Conservation (phyloP, 805 yeast species). For the Hanseniaspora occidentalis region DNA sequence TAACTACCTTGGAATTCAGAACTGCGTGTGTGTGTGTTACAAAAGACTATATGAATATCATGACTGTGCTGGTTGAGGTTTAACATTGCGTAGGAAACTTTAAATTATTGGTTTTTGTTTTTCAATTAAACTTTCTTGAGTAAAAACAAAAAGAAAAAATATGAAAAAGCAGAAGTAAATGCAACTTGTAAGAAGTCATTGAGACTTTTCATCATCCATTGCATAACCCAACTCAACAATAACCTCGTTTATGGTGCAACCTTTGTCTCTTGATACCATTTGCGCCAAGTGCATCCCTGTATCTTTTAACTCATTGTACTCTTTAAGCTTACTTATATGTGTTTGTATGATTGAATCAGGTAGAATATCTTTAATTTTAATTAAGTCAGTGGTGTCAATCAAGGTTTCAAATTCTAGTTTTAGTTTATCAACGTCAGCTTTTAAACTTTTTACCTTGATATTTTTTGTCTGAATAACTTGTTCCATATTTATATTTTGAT, state of each 20-base stretch:
- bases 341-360: conserved; percentile 32
- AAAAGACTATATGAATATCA: too few relatives aligned
- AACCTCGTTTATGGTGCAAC: conserved; percentile 33
- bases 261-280: conserved; percentile 48
- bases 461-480: neutral
- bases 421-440: too few relatives aligned
- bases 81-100: too few relatives aligned
- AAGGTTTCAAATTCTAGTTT: neutral
- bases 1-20: too few relatives aligned
- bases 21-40: too few relatives aligned
- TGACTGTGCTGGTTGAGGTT: too few relatives aligned
- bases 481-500: too few relatives aligned
- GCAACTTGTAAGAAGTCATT: neutral
- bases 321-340: conserved; percentile 41
- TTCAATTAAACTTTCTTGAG: neutral
- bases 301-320: conserved; percentile 54
- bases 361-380: neutral
- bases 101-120: neutral
- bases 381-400: neutral
- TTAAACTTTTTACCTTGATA: neutral
- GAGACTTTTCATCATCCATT: neutral
- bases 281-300: conserved; percentile 43
- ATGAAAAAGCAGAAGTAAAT: neutral
- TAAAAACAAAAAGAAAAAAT: neutral
- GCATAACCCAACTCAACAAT: conserved; percentile 38